Evolutionary conservation across 2,329 filamentous ascomycete species (phyloP).

Genomic region (Dendryphion nanum): DNA sequence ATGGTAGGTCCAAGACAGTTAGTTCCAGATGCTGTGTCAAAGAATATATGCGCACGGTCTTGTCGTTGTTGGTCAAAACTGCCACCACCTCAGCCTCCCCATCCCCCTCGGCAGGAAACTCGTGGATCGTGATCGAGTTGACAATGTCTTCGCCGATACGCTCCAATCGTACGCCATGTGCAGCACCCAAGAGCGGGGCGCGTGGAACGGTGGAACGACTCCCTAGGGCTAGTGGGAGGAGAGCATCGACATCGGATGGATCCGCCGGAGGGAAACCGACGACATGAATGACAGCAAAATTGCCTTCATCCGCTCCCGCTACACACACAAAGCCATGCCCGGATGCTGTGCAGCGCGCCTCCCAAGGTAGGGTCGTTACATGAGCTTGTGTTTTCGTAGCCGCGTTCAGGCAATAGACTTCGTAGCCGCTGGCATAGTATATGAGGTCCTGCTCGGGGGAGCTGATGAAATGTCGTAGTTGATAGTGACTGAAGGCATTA

Average conservation of each 20-base stretch:
- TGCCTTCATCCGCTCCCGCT: slow-evolving; percentile 78
- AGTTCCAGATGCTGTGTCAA: slow-evolving; percentile 67
- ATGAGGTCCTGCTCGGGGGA: slow-evolving; percentile 72
- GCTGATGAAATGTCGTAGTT: slow-evolving; percentile 86
- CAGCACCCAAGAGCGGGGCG: slow-evolving; percentile 38
- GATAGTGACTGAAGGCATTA: slow-evolving; percentile 66
- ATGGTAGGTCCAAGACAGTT: slow-evolving; percentile 70
- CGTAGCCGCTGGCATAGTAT: slow-evolving; percentile 78
- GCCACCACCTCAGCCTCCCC: slow-evolving; percentile 63
- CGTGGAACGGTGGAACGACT: slow-evolving; percentile 23
- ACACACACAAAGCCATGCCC: slow-evolving; percentile 86
- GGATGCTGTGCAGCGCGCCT: slow-evolving; percentile 82
- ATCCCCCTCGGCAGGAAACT: slow-evolving; percentile 41
- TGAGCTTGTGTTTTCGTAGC: slow-evolving; percentile 69
- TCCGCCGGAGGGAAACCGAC: slow-evolving; percentile 40
- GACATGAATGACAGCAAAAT: slow-evolving; percentile 78
- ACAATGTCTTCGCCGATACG: slow-evolving; percentile 64
- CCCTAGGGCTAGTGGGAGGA: slow-evolving; percentile 53
- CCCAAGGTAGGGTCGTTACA: slow-evolving; percentile 66
- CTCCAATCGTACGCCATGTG: slow-evolving; percentile 50
- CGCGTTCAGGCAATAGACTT: slow-evolving; percentile 60
- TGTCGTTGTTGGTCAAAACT: slow-evolving; percentile 86
- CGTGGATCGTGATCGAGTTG: slow-evolving; percentile 66
- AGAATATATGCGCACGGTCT: slow-evolving; percentile 80
- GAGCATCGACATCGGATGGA: slow-evolving; percentile 53